Evolutionary conservation across 192 early-diverging fungal genomes (phyloP).

Genomic region (Globomyces pollinis-pini): DNA sequence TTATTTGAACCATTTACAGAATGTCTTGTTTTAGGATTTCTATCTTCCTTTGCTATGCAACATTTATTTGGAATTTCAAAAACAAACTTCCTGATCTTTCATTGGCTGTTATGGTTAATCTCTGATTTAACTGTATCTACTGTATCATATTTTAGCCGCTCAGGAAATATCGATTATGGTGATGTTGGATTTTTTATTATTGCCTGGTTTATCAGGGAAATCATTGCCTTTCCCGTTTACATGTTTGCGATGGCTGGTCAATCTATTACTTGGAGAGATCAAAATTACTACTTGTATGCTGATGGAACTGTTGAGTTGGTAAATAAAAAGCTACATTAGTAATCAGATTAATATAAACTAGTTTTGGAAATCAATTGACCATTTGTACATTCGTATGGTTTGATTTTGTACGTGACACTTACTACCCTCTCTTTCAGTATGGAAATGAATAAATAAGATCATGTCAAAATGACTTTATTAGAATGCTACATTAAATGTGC

Average conservation of each 20-base stretch:
- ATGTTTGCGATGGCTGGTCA: not conserved
- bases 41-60: not conserved
- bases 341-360: too few relatives aligned
- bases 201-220: not conserved
- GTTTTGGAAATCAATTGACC: too few relatives aligned
- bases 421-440: too few relatives aligned
- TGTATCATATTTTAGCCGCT: not conserved
- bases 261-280: not conserved
- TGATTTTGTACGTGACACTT: too few relatives aligned
- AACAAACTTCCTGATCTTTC: not conserved
- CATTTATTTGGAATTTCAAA: not conserved
- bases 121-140: not conserved
- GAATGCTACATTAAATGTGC: too few relatives aligned
- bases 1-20: conserved; percentile 89
- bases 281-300: not conserved
- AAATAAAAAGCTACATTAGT: not conserved
- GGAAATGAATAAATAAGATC: too few relatives aligned
- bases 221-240: not conserved
- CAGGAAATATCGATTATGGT: too few relatives aligned
- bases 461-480: too few relatives aligned
- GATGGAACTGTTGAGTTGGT: conserved; percentile 1
- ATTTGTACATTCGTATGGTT: too few relatives aligned
- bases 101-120: not conserved
- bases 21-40: conserved; percentile 60
- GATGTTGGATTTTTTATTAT: too few relatives aligned